A percentile compares a stretch with the other conserved stretches of the same genome.
Conservation (phyloP, 2,329 filamentous ascomycete species). For the Neofusicoccum ribis region DNA sequence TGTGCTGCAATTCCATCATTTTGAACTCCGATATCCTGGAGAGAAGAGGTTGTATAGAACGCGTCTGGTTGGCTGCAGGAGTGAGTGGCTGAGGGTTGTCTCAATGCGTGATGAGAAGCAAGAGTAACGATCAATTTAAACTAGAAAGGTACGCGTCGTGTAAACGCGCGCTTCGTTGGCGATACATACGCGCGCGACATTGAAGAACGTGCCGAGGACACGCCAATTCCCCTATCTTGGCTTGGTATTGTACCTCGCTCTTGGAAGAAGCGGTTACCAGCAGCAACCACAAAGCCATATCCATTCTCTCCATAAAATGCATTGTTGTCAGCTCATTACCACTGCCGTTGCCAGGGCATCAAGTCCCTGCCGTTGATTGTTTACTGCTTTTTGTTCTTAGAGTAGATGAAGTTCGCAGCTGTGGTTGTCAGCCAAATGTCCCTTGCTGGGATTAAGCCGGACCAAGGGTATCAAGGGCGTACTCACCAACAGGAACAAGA, state of each 20-base stretch:
- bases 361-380: too few species aligned
- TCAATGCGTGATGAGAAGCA: background rate
- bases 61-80: too few species aligned
- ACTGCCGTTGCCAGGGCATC: background rate
- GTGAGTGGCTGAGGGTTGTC: too few species aligned
- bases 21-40: too few species aligned
- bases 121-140: background rate
- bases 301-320: background rate
- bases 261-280: background rate
- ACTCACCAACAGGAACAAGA: slow-evolving; percentile 46
- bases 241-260: background rate
- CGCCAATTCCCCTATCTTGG: background rate
- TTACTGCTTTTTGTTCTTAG: slow-evolving; percentile 51
- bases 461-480: background rate
- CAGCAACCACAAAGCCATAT: background rate
- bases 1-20: too few species aligned
- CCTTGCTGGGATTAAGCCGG: background rate
- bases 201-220: background rate
- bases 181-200: too few species aligned
- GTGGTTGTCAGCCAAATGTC: background rate
- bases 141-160: background rate
- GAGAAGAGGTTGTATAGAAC: background rate
- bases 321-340: background rate
- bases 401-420: slow-evolving; percentile 50
- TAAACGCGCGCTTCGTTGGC: background rate